Conservation (phyloP, 148 eudicot species). For the Rhododendron vialii region DNA sequence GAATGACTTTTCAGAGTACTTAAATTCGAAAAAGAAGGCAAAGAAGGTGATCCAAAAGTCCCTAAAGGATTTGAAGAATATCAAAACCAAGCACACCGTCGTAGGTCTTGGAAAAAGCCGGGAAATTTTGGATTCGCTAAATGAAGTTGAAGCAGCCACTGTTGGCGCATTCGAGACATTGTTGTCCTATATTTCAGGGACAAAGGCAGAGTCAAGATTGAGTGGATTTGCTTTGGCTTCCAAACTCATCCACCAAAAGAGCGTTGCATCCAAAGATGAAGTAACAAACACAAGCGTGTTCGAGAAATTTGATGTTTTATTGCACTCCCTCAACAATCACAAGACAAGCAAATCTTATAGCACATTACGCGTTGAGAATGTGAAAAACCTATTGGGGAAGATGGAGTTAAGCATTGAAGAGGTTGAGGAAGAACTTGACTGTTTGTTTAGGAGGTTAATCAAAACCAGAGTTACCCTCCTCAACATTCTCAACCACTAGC, state of each 20-base stretch:
- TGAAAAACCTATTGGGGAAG: constrained; percentile 19
- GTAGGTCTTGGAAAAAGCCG: neutral
- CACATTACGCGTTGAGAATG: neutral
- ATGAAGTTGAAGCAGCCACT: constrained; percentile 22
- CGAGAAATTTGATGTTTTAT: constrained; percentile 26
- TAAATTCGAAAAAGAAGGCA: neutral
- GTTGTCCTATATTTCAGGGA: constrained; percentile 9
- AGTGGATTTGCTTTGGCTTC: neutral
- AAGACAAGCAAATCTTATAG: constrained; percentile 11
- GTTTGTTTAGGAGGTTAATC: constrained; percentile 37
- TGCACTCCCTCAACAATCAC: constrained; percentile 16
- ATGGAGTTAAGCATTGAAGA: constrained; percentile 32
- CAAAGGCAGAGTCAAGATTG: neutral
- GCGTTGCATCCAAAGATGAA: neutral
- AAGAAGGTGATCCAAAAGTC: constrained; percentile 4
- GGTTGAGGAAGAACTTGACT: constrained; percentile 32
- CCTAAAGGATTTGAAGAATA: neutral
- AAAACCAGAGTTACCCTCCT: constrained; percentile 48
- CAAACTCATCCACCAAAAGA: neutral
- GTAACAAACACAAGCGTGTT: constrained; percentile 6
- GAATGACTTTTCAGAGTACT: neutral
- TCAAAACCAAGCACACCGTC: neutral
- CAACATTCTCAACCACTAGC: constrained; percentile 46
- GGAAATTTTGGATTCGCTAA: neutral
- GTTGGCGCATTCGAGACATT: constrained; percentile 14